Percentiles rank a stretch among this genome's conserved stretches.
These are phyloP conservation scores for Nigrospora osmanthi DNA, from an alignment of 2,329 filamentous ascomycete genomes.

Conservation along the genomic window DNA sequence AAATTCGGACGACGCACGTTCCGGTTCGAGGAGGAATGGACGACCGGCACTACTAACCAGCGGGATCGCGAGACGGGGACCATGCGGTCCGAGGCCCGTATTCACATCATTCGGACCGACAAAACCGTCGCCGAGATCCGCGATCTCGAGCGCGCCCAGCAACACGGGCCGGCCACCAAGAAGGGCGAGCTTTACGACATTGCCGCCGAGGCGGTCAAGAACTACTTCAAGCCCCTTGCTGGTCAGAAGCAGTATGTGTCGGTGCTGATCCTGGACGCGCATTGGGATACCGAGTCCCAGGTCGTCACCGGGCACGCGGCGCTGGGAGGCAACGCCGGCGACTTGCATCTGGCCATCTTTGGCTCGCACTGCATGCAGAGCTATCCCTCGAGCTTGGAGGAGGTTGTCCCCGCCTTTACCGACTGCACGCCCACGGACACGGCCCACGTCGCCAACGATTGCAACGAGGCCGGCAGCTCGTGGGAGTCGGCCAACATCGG, in stretches of 20 bases:
- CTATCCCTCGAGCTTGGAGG: slow-evolving; percentile 82
- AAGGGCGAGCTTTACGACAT: slow-evolving; percentile 70
- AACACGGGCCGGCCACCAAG: slow-evolving; percentile 60
- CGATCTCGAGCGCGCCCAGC: slow-evolving; percentile 70
- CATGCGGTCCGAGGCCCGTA: slow-evolving; percentile 84
- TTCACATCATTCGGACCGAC: slow-evolving; percentile 76
- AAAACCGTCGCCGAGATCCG: slow-evolving; percentile 81
- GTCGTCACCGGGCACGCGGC: slow-evolving; percentile 76
- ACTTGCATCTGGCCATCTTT: slow-evolving; percentile 78
- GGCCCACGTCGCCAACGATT: slow-evolving; percentile 73
- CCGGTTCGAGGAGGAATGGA: slow-evolving; percentile 93
- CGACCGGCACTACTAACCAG: slow-evolving; percentile 68
- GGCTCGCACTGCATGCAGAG: slow-evolving; percentile 88
- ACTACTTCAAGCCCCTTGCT: slow-evolving; percentile 64
- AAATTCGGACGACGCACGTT: slow-evolving; percentile 80
- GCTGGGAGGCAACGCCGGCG: slow-evolving; percentile 65
- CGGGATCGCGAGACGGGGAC: slow-evolving; percentile 63
- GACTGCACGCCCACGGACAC: slow-evolving; percentile 88
- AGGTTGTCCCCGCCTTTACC: slow-evolving; percentile 79
- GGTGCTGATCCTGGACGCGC: slow-evolving; percentile 76
- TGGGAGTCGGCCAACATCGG: slow-evolving; percentile 96
- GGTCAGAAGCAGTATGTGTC: slow-evolving; percentile 87
- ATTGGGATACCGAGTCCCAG: slow-evolving; percentile 70
- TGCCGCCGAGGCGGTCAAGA: slow-evolving; percentile 67
- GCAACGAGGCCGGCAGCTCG: slow-evolving; percentile 76